A percentile compares a stretch with the other conserved stretches of the same genome.
Conservation (phyloP, 192 early-diverging fungal species). For the Ramicandelaber brevisporus region DNA sequence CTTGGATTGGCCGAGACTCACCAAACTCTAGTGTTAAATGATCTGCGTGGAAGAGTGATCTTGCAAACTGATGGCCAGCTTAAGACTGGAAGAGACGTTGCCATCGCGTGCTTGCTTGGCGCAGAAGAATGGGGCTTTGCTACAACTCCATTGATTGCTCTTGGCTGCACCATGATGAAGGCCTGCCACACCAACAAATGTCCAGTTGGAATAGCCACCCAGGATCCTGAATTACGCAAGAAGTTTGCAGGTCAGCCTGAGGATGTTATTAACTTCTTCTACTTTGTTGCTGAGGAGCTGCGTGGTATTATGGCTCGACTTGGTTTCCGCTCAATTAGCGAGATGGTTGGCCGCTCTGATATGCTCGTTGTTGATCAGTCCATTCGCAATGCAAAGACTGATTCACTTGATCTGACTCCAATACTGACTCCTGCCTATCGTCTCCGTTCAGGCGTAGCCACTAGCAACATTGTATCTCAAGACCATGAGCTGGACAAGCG, state of each 20-base stretch:
- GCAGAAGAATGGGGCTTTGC: constrained; percentile 99
- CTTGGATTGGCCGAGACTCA: constrained; percentile 96
- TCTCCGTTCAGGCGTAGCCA: constrained; percentile 71
- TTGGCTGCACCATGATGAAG: constrained; percentile 93
- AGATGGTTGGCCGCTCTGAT: constrained; percentile 91
- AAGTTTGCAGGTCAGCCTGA: constrained; percentile 93
- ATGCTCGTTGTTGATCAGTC: constrained; percentile 50
- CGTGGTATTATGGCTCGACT: constrained; percentile 83
- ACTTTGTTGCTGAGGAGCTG: constrained; percentile 85
- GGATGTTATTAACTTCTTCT: constrained; percentile 96
- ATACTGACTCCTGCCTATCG: constrained; percentile 70
- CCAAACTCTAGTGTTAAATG: constrained; percentile 92
- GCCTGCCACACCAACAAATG: constrained; percentile 84
- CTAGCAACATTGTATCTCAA: constrained; percentile 56
- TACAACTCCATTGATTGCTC: constrained; percentile 88
- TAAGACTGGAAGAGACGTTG: constrained; percentile 90
- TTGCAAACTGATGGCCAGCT: constrained; percentile 98
- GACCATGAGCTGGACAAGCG: constrained; percentile 70
- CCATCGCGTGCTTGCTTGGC: constrained; percentile 88
- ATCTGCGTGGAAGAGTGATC: constrained; percentile 82
- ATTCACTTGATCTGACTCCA: constrained; percentile 57
- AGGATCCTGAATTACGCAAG: constrained; percentile 75
- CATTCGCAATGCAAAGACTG: constrained; percentile 57
- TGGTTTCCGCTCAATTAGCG: constrained; percentile 76
- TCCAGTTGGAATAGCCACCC: constrained; percentile 92